Conservation (phyloP, 805 yeast genomes). For the Henningerozyma blattae region DNA sequence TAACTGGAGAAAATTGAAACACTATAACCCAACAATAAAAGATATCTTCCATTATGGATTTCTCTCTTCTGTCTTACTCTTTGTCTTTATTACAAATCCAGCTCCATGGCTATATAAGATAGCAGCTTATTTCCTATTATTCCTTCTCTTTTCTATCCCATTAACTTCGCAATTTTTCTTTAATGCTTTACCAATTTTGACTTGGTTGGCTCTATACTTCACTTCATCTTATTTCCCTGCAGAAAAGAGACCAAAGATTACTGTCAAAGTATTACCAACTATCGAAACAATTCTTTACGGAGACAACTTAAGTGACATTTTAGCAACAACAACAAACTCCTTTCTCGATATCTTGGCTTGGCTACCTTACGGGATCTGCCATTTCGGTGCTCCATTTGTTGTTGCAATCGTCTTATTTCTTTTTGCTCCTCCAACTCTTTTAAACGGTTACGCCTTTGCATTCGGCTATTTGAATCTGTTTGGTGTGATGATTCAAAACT, state of each 20-base stretch:
- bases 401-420: constrained; percentile 66
- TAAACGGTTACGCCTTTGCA: constrained; percentile 78
- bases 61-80: constrained; percentile 38
- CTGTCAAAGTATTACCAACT: constrained; percentile 80
- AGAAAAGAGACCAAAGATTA: constrained; percentile 69
- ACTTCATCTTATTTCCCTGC: constrained; percentile 66
- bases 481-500: constrained; percentile 73
- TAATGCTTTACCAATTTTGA: constrained; percentile 66
- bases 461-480: constrained; percentile 87
- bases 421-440: constrained; percentile 82
- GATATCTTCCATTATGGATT: constrained; percentile 46
- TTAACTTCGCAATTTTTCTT: constrained; percentile 73
- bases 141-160: constrained; percentile 50
- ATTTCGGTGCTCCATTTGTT: constrained; percentile 82
- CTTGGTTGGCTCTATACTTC: constrained; percentile 79
- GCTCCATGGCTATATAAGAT: constrained; percentile 31
- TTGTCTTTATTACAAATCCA: constrained; percentile 49
- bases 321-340: constrained; percentile 58
- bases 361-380: constrained; percentile 88
- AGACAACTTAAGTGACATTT: constrained; percentile 70
- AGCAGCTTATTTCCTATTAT: constrained; percentile 27
- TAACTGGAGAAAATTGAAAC: constrained; percentile 31
- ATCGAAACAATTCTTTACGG: constrained; percentile 87
- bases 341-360: constrained; percentile 73
- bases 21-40: constrained; percentile 29